phyloP scores from a whole-genome alignment of 768 basidiomycete genomes.

The Coprinopsis marcescibilis region DNA sequence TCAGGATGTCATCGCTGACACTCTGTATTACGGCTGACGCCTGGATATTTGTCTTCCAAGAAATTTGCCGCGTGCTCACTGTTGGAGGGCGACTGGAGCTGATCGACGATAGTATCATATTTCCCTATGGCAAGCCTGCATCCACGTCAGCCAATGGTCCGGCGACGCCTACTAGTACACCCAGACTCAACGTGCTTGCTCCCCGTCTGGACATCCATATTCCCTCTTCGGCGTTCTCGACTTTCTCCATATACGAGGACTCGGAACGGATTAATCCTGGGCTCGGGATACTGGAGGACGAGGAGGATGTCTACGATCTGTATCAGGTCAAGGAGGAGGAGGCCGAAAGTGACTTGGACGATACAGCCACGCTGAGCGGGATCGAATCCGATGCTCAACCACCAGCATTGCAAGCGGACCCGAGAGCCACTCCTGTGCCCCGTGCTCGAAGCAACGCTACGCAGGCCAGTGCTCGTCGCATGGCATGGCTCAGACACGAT shows the following conservation, averaged over 20 bases:
- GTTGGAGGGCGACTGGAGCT: conserved; percentile 62
- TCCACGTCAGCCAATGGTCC: conserved; percentile 7
- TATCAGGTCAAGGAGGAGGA: conserved; percentile 24
- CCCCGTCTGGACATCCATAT: conserved; percentile 21
- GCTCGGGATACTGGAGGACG: conserved; percentile 19
- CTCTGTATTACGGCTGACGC: conserved; percentile 50
- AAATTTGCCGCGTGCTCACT: conserved; percentile 57
- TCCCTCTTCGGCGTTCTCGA: conserved; percentile 22
- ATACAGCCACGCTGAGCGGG: conserved; percentile 20
- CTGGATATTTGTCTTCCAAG: conserved; percentile 56
- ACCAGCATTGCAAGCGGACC: neutral
- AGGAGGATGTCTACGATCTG: conserved; percentile 19
- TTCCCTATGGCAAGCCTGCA: conserved; percentile 41
- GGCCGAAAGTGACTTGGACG: conserved; percentile 23
- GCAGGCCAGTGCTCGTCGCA: conserved; percentile 9
- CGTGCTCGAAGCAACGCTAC: neutral
- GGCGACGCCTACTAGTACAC: conserved; percentile 2
- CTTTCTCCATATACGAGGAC: conserved; percentile 20
- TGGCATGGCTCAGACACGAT: conserved; percentile 37
- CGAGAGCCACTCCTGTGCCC: conserved; percentile 5
- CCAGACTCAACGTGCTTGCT: conserved; percentile 13
- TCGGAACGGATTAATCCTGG: conserved; percentile 19
- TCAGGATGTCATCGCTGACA: conserved; percentile 66
- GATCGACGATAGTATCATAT: conserved; percentile 63
- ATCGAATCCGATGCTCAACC: neutral